Conservation (phyloP, 169 alveolate species). For the Plasmodium inui region DNA sequence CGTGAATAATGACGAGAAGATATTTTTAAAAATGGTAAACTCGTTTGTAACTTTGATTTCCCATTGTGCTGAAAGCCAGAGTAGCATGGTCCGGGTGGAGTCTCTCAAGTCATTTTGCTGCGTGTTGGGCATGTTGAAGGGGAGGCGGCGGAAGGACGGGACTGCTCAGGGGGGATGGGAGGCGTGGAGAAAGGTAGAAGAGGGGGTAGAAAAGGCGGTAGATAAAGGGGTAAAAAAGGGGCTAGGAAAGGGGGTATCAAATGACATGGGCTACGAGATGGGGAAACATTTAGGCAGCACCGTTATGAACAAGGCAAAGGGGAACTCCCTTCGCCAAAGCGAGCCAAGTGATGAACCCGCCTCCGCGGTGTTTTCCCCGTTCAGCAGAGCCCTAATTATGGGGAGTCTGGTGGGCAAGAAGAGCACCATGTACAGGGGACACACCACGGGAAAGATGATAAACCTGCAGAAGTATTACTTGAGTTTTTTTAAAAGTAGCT, state of each 20-base stretch:
- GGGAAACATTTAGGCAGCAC: not conserved
- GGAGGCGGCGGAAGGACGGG: not conserved
- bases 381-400: conserved; percentile 10
- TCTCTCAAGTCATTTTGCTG: conserved; percentile 30
- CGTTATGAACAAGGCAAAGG: not conserved
- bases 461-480: conserved; percentile 10
- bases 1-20: conserved; percentile 24
- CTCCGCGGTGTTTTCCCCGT: not conserved
- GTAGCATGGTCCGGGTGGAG: conserved; percentile 24
- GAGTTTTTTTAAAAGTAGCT: conserved; percentile 26
- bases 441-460: conserved; percentile 24
- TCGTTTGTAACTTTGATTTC: conserved; percentile 47
- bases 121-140: not conserved
- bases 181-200: not conserved
- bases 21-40: conserved; percentile 39
- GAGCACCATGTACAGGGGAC: conserved; percentile 1
- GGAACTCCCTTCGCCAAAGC: not conserved
- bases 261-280: not conserved
- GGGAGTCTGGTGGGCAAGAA: not conserved
- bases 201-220: not conserved
- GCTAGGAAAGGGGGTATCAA: not conserved
- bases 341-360: not conserved
- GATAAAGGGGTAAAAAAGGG: not conserved
- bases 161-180: not conserved
- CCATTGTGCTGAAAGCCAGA: conserved; percentile 27